phyloP scores from a whole-genome alignment of 306 rosid genomes.

The Fragaria nilgerrensis region DNA sequence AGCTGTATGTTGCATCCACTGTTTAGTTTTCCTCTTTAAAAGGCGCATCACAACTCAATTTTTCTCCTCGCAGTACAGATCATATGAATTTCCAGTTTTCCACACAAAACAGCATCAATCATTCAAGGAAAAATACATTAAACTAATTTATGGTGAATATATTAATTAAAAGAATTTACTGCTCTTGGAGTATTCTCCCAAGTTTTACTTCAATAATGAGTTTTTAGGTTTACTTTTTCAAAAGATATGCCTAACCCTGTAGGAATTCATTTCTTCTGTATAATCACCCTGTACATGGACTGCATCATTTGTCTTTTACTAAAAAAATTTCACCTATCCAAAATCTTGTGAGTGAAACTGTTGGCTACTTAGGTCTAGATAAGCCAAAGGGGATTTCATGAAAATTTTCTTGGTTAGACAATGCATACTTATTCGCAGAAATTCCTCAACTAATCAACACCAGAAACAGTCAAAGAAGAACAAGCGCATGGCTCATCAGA shows the following conservation, averaged over 20 bases:
- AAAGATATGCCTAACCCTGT: not conserved
- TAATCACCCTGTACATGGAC: not conserved
- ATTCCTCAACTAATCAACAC: not conserved
- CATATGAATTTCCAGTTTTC: not conserved
- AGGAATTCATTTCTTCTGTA: not conserved
- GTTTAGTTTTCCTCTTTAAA: not conserved
- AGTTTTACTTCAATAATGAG: not conserved
- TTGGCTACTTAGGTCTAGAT: not conserved
- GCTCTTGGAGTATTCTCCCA: not conserved
- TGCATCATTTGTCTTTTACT: not conserved
- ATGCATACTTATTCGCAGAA: not conserved
- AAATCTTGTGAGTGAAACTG: not conserved
- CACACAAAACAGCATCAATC: not conserved
- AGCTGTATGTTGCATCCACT: not conserved
- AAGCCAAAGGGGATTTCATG: not conserved
- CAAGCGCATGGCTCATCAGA: not conserved
- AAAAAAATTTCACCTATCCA: not conserved
- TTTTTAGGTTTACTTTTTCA: not conserved
- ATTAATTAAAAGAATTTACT: not conserved
- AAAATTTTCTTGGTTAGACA: not conserved
- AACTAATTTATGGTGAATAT: not conserved
- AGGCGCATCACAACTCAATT: not conserved
- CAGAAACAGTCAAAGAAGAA: constrained; percentile 2
- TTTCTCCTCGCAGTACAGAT: not conserved
- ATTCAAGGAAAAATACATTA: not conserved